Evolutionary conservation across 116 monocot species (phyloP).

Genomic region (Papilionanthe hybrid): DNA sequence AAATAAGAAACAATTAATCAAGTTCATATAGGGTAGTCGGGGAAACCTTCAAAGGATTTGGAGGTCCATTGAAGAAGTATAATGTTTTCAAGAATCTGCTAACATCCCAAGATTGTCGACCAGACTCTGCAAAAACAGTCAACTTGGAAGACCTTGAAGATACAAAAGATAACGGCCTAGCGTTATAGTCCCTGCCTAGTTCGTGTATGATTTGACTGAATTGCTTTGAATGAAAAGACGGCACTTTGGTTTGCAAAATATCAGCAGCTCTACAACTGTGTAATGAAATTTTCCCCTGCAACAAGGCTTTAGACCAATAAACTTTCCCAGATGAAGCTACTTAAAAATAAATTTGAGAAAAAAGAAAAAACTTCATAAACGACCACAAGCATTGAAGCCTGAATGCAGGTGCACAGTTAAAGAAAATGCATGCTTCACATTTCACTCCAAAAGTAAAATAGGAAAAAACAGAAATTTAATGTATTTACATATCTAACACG

Average conservation of each 20-base stretch:
- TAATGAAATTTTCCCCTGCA: slow-evolving; percentile 53
- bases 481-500: too few relatives aligned
- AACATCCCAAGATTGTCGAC: slow-evolving; percentile 78
- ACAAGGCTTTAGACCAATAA: slow-evolving; percentile 2
- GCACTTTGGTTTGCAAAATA: slow-evolving; percentile 10
- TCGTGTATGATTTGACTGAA: too few relatives aligned
- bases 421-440: too few relatives aligned
- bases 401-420: too few relatives aligned
- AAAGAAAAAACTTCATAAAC: too few relatives aligned
- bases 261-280: slow-evolving; percentile 16
- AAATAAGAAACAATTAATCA: not conserved
- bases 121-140: slow-evolving; percentile 50
- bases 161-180: slow-evolving; percentile 11
- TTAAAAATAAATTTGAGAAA: too few relatives aligned
- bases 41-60: slow-evolving; percentile 74
- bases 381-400: too few relatives aligned
- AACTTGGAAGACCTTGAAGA: slow-evolving; percentile 25
- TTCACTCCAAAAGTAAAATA: too few relatives aligned
- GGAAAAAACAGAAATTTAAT: too few relatives aligned
- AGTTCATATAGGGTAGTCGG: not conserved
- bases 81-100: slow-evolving; percentile 80
- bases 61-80: slow-evolving; percentile 86
- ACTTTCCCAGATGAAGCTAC: not conserved
- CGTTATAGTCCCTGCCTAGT: slow-evolving; percentile 2
- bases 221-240: too few relatives aligned